A percentile compares a stretch with the other conserved stretches of the same genome.
Evolutionary conservation across 495 filamentous ascomycete genomes (phyloP).

Genomic region (Talaromyces adpressus): DNA sequence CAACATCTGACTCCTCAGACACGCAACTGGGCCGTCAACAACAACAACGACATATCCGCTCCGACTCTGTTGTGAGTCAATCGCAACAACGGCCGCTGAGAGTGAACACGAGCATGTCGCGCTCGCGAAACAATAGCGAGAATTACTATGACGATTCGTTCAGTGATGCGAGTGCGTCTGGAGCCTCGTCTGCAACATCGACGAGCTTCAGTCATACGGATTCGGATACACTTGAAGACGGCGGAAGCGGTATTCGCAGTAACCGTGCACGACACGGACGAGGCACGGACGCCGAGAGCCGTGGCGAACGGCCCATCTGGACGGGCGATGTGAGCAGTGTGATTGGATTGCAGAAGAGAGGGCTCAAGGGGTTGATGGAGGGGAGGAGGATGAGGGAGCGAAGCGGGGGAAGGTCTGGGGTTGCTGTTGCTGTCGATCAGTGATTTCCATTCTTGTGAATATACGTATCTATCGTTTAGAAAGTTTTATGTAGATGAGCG

Average conservation of each 20-base stretch:
- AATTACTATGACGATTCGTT: conserved; percentile 36
- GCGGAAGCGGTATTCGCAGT: neutral
- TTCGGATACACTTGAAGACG: conserved; percentile 25
- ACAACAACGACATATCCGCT: conserved; percentile 13
- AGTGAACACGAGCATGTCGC: conserved; percentile 37
- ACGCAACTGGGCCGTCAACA: conserved; percentile 29
- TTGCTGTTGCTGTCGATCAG: conserved; percentile 3
- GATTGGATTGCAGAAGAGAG: conserved; percentile 93
- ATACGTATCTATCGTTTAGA: neutral
- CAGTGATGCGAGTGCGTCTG: conserved; percentile 37
- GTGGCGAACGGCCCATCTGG: conserved; percentile 58
- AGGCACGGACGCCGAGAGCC: conserved; percentile 26
- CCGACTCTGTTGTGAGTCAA: conserved; percentile 23
- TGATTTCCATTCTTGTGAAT: neutral
- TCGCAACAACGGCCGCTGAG: conserved; percentile 32
- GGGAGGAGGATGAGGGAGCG: conserved; percentile 78
- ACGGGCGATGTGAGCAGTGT: conserved; percentile 79
- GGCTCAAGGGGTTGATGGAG: conserved; percentile 90
- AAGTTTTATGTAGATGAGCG: neutral
- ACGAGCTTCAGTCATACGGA: conserved; percentile 35
- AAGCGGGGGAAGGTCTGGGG: conserved; percentile 19
- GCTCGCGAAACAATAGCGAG: conserved; percentile 21
- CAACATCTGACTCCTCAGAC: conserved; percentile 39
- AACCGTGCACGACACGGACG: conserved; percentile 10
- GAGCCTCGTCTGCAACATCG: conserved; percentile 26